phyloP scores from a whole-genome alignment of 2,329 filamentous ascomycete genomes.

The Calycina herbarum region DNA sequence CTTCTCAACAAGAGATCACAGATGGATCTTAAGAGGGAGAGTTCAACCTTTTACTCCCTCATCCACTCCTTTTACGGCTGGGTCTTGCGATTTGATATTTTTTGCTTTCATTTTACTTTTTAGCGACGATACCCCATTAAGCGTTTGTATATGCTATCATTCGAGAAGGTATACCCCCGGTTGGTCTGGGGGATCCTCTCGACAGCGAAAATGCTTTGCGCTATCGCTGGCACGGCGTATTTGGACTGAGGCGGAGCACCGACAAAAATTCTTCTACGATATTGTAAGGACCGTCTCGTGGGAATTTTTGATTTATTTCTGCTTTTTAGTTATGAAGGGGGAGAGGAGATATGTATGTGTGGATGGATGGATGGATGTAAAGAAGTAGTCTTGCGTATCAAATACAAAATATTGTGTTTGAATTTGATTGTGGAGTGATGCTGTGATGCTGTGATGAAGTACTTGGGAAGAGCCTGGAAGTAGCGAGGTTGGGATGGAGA shows the following conservation, averaged over 20 bases:
- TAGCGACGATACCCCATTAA: conserved; percentile 54
- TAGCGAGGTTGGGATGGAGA: too few relatives aligned
- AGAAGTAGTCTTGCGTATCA: too few relatives aligned
- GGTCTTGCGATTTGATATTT: not conserved
- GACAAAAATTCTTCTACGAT: conserved; percentile 56
- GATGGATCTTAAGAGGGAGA: conserved; percentile 14
- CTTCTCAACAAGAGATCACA: conserved; percentile 30
- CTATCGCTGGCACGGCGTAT: conserved; percentile 51
- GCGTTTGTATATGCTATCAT: conserved; percentile 55
- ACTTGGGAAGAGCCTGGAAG: too few relatives aligned
- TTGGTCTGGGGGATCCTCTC: conserved; percentile 25
- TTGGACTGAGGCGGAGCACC: conserved; percentile 42
- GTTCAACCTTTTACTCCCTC: conserved; percentile 25
- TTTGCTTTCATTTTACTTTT: conserved; percentile 24
- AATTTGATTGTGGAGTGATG: too few relatives aligned
- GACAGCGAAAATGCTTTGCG: conserved; percentile 49
- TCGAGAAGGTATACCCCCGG: conserved; percentile 32
- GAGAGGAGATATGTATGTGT: too few relatives aligned
- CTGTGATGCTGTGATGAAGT: too few relatives aligned
- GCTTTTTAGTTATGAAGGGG: too few relatives aligned
- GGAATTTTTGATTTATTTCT: conserved; percentile 21
- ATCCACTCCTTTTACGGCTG: conserved; percentile 4
- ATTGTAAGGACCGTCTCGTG: conserved; percentile 42
- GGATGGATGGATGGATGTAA: too few relatives aligned
- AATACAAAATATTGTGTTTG: too few relatives aligned